Evolutionary conservation across 2,329 filamentous ascomycete species (phyloP), one percentile per base, ranked within the genome.

Genomic region (Lecanicillium sp.): DNA sequence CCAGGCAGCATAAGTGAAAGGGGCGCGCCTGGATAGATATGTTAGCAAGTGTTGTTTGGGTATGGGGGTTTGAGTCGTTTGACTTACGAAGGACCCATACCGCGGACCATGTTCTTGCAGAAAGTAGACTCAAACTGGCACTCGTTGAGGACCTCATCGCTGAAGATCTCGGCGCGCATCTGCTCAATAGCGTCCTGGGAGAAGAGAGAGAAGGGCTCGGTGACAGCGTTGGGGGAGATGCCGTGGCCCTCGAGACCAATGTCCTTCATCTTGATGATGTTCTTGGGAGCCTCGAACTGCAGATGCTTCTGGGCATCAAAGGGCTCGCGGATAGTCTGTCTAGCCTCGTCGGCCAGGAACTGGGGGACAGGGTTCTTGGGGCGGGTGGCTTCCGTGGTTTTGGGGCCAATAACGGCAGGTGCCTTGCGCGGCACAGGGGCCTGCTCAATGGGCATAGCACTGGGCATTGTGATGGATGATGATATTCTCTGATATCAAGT

Each of bases 121-220:
- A 57, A 55, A 2, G 37, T 42, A 1, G 54, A 56, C n/a, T 69
- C 70, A 53, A 69, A 81, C 36, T 65, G 65, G 55, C 71, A 79
- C 30, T 78, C 72, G 8, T 67, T 57, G 46, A 71, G 65, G 4
- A 81, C 74, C 28, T 72, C 65, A 1, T 72, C 64, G 33, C 68
- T 69, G 29, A 81, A 62, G n/a, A 82, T 68, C 53, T 84, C 79
- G 3, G 60, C 59, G 39, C 80, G 68, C 69, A 84, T 81, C 37
- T 71, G 67, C 49, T 71, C 58, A 36, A 84, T 66, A 2, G 79
- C 78, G 33, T 80, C 75, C 22, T 66, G 51, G 10, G 73, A 74
- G 57, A 84, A 84, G 17, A 84, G 65, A 4, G 66, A 65, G 54
- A 84, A 84, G 0, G 79, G 77, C 42, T 81, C 73, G 0, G 78